Evolutionary conservation across 1,139 yeast genomes (phyloP).

Genomic region (Blastobotrys aristatus): DNA sequence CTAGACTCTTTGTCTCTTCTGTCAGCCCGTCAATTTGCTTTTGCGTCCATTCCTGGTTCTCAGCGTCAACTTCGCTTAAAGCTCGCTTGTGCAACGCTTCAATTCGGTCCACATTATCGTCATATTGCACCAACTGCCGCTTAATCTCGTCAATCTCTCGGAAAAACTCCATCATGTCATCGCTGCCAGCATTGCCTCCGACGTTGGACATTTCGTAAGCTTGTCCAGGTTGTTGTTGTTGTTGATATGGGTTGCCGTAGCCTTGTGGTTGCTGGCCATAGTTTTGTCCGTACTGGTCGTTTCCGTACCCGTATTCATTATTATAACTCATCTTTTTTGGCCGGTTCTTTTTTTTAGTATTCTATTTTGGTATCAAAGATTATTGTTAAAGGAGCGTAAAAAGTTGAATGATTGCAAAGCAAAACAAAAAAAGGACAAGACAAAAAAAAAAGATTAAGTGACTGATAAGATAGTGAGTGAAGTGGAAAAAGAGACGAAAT

Average conservation of each 20-base stretch:
- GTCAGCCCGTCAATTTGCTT: slow-evolving; percentile 73
- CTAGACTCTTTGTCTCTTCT: slow-evolving; percentile 74
- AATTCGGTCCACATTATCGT: slow-evolving; percentile 69
- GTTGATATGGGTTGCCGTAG: neutral
- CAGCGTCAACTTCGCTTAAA: slow-evolving; percentile 73
- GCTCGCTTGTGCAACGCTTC: slow-evolving; percentile 78
- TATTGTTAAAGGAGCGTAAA: too few species aligned
- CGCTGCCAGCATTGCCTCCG: slow-evolving; percentile 22
- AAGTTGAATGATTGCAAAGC: too few species aligned
- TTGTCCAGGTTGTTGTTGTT: neutral
- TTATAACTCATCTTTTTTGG: slow-evolving; percentile 3
- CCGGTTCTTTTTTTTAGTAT: neutral
- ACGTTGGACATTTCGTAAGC: slow-evolving; percentile 23
- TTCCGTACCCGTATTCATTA: neutral
- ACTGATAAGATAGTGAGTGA: too few species aligned
- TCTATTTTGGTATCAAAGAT: too few species aligned
- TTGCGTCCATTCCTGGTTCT: slow-evolving; percentile 67
- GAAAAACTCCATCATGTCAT: slow-evolving; percentile 75
- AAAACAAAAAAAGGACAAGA: too few species aligned
- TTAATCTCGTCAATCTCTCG: slow-evolving; percentile 78
- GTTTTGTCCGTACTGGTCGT: neutral
- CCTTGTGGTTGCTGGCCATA: neutral
- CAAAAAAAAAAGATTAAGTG: too few species aligned
- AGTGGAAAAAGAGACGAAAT: too few species aligned
- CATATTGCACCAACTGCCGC: slow-evolving; percentile 74